Conservation (phyloP, 2,329 filamentous ascomycete genomes). For the Trichoderma atroviride region DNA sequence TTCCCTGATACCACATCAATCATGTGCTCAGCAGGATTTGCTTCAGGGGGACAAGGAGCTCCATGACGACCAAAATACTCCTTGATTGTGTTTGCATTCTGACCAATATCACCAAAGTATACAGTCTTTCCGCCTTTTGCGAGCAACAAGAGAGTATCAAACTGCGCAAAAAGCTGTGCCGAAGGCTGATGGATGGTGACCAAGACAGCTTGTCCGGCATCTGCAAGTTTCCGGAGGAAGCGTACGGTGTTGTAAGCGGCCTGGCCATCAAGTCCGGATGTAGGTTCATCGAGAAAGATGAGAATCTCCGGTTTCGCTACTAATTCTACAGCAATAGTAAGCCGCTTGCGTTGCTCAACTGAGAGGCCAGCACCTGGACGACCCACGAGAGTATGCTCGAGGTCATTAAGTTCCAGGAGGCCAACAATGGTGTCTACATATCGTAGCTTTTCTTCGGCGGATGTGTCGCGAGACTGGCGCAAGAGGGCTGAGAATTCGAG, state of each 20-base stretch:
- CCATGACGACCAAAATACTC: constrained; percentile 69
- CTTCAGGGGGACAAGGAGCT: constrained; percentile 60
- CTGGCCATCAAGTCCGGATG: constrained; percentile 68
- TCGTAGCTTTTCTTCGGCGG: constrained; percentile 68
- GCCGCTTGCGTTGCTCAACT: constrained; percentile 56
- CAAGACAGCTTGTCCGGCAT: constrained; percentile 67
- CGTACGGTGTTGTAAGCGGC: constrained; percentile 67
- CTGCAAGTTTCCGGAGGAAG: constrained; percentile 67
- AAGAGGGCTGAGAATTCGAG: constrained; percentile 67
- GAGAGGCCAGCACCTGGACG: constrained; percentile 55
- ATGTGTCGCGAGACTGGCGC: constrained; percentile 66
- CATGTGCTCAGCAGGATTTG: constrained; percentile 81
- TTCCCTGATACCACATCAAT: constrained; percentile 59
- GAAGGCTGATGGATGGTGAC: constrained; percentile 74
- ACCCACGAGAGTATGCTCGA: constrained; percentile 53
- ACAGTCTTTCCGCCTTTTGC: constrained; percentile 65
- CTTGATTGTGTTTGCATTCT: constrained; percentile 56
- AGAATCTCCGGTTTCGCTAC: constrained; percentile 63
- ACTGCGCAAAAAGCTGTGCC: constrained; percentile 66
- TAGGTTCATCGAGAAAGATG: constrained; percentile 65
- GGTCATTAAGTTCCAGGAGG: constrained; percentile 52
- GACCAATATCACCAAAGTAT: constrained; percentile 68
- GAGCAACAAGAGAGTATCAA: constrained; percentile 66
- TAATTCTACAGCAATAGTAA: constrained; percentile 64
- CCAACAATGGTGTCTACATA: constrained; percentile 82